These are phyloP conservation scores for Ambrosiella xylebori DNA, from an alignment of 2,329 filamentous ascomycete species.

Conservation along the genomic window DNA sequence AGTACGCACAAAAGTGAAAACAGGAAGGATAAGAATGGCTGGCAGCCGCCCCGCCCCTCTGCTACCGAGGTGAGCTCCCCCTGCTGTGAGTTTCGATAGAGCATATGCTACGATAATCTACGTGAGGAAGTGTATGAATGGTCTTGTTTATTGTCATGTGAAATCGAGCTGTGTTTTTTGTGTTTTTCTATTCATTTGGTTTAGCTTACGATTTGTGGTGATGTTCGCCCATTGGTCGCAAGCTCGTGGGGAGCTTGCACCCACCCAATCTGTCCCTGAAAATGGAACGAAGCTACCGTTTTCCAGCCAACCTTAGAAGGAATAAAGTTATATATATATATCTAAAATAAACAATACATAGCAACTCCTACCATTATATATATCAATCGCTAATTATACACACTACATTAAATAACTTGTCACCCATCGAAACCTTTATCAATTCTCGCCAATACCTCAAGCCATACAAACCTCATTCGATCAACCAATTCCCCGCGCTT, in stretches of 20 bases:
- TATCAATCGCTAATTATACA: neutral
- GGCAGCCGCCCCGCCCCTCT: neutral
- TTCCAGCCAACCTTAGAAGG: neutral
- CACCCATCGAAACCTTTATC: neutral
- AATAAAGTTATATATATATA: neutral
- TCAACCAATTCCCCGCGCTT: neutral
- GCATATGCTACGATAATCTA: no score
- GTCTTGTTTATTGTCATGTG: neutral
- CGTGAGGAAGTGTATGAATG: neutral
- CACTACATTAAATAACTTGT: neutral
- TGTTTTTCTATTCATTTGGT: neutral
- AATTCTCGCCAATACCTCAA: no score
- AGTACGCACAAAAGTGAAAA: neutral
- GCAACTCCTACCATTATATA: neutral
- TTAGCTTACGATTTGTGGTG: neutral
- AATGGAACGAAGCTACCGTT: neutral
- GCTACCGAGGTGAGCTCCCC: neutral
- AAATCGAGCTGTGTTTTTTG: neutral
- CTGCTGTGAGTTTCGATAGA: neutral
- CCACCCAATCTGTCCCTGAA: neutral
- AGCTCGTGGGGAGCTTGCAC: neutral
- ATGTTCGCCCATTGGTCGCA: neutral
- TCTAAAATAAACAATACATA: neutral
- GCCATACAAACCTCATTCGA: neutral
- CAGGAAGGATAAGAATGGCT: slow-evolving; percentile 9